Evolutionary conservation across 2,329 filamentous ascomycete genomes (phyloP).

Genomic region (Colletotrichum navitas): DNA sequence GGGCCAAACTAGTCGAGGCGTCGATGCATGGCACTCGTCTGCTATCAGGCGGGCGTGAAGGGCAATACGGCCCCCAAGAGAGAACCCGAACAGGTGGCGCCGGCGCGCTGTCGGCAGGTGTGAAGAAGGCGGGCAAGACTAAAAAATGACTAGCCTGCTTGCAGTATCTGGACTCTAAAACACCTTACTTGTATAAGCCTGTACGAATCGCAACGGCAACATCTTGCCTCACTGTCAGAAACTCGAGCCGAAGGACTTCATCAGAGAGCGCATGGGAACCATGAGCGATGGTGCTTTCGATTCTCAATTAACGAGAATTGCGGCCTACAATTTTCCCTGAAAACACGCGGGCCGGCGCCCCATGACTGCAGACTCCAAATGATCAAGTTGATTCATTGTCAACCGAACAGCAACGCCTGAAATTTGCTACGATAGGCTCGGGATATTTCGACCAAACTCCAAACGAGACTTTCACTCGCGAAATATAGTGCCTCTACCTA

Average conservation of each 20-base stretch:
- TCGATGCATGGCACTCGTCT: not conserved
- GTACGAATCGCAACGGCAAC: conserved; percentile 20
- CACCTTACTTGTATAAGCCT: conserved; percentile 15
- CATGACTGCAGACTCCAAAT: conserved; percentile 6
- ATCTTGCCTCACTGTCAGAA: conserved; percentile 36
- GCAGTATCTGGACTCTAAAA: conserved; percentile 11
- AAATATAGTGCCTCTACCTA: conserved; percentile 39
- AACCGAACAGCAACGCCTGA: conserved; percentile 34
- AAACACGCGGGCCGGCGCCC: conserved; percentile 10
- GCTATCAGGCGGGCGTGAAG: conserved; percentile 22
- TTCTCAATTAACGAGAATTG: conserved; percentile 23
- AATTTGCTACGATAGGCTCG: conserved; percentile 39
- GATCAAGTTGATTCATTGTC: conserved; percentile 31
- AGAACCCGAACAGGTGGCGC: conserved; percentile 16
- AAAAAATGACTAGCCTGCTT: conserved; percentile 11
- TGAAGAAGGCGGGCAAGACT: not conserved
- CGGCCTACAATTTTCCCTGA: conserved; percentile 13
- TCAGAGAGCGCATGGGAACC: not conserved
- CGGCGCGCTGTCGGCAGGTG: not conserved
- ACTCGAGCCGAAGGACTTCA: conserved; percentile 16
- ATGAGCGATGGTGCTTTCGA: conserved; percentile 14
- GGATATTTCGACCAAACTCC: conserved; percentile 38
- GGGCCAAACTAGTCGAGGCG: conserved; percentile 22
- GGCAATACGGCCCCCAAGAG: conserved; percentile 19
- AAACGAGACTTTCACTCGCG: conserved; percentile 37